Evolutionary conservation across 2,329 filamentous ascomycete genomes (phyloP).

Genomic region (Claviceps lovelessii): DNA sequence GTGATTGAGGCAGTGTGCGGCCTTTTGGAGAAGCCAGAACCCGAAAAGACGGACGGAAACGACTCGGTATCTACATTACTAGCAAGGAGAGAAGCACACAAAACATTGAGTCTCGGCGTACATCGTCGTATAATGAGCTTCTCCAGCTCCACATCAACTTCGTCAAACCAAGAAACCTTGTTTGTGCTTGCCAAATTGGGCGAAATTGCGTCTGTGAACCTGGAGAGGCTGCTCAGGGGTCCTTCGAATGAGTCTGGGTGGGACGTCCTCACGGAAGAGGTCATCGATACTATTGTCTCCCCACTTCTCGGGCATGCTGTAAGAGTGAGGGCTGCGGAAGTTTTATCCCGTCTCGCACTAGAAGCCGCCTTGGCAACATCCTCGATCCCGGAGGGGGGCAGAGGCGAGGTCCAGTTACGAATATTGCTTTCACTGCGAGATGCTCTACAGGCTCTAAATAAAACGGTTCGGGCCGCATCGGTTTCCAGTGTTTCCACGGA

Average conservation of each 20-base stretch:
- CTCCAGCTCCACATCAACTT: constrained; percentile 28
- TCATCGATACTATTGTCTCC: constrained; percentile 37
- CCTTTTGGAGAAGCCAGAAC: constrained; percentile 39
- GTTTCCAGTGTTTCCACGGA: constrained; percentile 50
- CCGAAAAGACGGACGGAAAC: constrained; percentile 10
- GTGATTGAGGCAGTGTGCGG: constrained; percentile 63
- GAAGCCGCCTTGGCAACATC: constrained; percentile 44
- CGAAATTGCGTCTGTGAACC: constrained; percentile 59
- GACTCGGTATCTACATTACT: constrained; percentile 7
- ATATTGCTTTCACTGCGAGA: constrained; percentile 52
- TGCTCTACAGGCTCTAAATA: constrained; percentile 42
- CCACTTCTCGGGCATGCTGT: constrained; percentile 35
- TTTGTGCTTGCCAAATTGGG: constrained; percentile 61
- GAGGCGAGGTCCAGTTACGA: constrained; percentile 54
- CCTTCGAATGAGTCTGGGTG: constrained; percentile 60
- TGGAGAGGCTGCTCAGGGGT: constrained; percentile 57
- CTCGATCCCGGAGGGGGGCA: constrained; percentile 32
- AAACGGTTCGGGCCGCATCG: constrained; percentile 34
- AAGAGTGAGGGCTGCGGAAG: constrained; percentile 47
- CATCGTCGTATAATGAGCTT: constrained; percentile 34
- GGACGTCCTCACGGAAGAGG: constrained; percentile 46
- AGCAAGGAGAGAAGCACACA: constrained; percentile 17
- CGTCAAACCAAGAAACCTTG: constrained; percentile 46
- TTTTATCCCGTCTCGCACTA: constrained; percentile 42
- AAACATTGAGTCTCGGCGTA: constrained; percentile 20